Base-by-base conservation (phyloP, 768 basidiomycete genomes). In the Tricholoma sp. region DNA sequence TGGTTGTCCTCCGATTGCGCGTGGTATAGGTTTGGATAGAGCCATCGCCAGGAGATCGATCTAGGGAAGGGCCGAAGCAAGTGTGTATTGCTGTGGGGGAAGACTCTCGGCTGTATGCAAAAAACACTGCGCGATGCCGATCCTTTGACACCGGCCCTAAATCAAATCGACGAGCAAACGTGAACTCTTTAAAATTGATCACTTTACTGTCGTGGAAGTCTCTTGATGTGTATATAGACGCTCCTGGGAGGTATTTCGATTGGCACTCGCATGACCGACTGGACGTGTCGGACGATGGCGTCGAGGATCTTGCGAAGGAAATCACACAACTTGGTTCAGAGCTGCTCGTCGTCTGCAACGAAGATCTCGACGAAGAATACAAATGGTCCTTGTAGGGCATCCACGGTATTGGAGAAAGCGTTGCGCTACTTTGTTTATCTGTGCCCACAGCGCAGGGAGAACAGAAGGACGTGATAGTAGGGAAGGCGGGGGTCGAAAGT, bases 221-320 rank as follows among this genome's bases (percentile, higher is more conserved):
- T 24, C 41, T 41, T 12, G 41, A 54, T 27, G 53, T 24, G 3
- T 31, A 45, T 31, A 54, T 45, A 21, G 52, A 53, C 16, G 41
- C 10, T 53, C 29, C 53, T 19, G n/a, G 32, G 27, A 6, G 21
- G 4, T 3, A 46, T 29, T n/a, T 16, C 9, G 8, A 31, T 31
- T n/a, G 47, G 16, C 14, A 18, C 7, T 50, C 47, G 47, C 9
- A 8, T 50, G 47, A 18, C 39, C 41, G 29, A 41, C 37, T 19
- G 27, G 53, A 18, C 8, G 53, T 11, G 24, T 45, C 10, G 41
- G 39, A 37, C 6, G 55, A 50, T 7, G 50, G 46, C 5, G 50
- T 56, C 3, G 18, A 12, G n/a, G 62, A 54, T 31, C 52, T 59
- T 29, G 55, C 45, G 24, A 56, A 56, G n/a, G 52, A 35, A 37